Base-by-base conservation (phyloP, 805 yeast species). In the Schwanniomyces polymorphus region DNA sequence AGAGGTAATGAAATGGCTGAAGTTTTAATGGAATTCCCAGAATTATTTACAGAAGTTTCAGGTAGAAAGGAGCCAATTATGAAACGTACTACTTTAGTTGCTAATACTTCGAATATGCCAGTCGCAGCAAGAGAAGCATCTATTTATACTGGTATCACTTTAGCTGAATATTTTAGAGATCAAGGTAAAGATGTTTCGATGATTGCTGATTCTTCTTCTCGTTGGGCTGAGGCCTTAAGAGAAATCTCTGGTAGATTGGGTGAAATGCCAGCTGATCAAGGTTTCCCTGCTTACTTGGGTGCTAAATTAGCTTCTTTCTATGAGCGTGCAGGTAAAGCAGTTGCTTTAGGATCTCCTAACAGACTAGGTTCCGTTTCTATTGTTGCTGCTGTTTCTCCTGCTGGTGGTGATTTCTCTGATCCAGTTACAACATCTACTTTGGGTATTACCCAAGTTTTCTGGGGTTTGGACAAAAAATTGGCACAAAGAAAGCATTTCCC, bases 181-280 rank as follows among this genome's bases (percentile, higher is more conserved):
- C 99, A 94, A 79, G 99, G 99, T 78, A 94, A 94, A 80, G 80
- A 94, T 67, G 99, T 94, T 54, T 84, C 98, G 28, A 94, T 94
- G 98, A 94, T 94, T 86, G 99, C 99, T 50, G 99, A 94, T 72
- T 94, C 99, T 5, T 92, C 98, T 28, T 91, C 97, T 27, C 91
- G 99, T 81, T 94, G 99, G 99, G 99, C 99, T 39, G 99, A 94
- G 79, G 99, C 99, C 52, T 81, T 94, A 68, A 91, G 99, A 86
- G 99, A 94, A 82, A 87, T 94, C 70, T 91, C 98, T 44, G 99
- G 99, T 82, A 96, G 99, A 82, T 80, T 94, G 70, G 99, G 99
- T 76, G 99, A 94, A 80, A 94, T 94, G 99, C 99, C 99, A 68
- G 99, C 99, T 52, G 99, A 94, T 76, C 99, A 95, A 80, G 99